Percentiles rank a stretch among this genome's conserved stretches.
Conservation (phyloP, 2,329 filamentous ascomycete genomes). For the Falciphora oryzae region DNA sequence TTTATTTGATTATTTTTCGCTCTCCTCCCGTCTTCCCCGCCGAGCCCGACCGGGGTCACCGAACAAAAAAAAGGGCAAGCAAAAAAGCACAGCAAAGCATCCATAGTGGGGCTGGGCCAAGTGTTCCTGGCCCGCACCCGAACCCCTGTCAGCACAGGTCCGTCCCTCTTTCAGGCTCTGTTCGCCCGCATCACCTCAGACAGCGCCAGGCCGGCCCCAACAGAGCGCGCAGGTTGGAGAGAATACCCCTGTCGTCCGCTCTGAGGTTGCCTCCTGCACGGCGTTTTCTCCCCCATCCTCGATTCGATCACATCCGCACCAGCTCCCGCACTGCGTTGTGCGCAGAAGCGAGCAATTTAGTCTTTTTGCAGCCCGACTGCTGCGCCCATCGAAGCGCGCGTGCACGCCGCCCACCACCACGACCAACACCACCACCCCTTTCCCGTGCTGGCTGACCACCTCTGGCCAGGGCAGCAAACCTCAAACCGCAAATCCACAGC, state of each 20-base stretch:
- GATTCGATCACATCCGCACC: not conserved
- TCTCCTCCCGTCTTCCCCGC: not conserved
- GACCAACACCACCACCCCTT: not conserved
- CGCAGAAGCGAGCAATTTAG: not conserved
- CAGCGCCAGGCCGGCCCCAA: not conserved
- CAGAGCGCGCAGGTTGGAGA: not conserved
- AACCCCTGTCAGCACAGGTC: constrained; percentile 5
- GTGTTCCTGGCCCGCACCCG: not conserved
- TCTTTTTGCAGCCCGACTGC: not conserved
- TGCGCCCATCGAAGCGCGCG: not conserved
- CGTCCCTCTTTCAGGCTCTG: not conserved
- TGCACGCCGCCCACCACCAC: not conserved
- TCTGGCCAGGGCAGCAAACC: not conserved
- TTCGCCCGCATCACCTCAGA: not conserved
- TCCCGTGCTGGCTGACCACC: not conserved
- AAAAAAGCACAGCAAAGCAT: not conserved
- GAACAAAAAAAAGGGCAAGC: not conserved
- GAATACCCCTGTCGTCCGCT: not conserved
- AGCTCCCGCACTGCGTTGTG: not conserved
- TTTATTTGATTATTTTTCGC: not conserved
- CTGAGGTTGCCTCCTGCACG: not conserved
- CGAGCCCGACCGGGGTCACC: not conserved
- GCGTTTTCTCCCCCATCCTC: not conserved
- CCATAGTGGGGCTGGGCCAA: not conserved
- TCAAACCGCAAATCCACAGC: not conserved